phyloP scores from a whole-genome alignment of 1,284 basidiomycete species.

The Irpex lacteus region DNA sequence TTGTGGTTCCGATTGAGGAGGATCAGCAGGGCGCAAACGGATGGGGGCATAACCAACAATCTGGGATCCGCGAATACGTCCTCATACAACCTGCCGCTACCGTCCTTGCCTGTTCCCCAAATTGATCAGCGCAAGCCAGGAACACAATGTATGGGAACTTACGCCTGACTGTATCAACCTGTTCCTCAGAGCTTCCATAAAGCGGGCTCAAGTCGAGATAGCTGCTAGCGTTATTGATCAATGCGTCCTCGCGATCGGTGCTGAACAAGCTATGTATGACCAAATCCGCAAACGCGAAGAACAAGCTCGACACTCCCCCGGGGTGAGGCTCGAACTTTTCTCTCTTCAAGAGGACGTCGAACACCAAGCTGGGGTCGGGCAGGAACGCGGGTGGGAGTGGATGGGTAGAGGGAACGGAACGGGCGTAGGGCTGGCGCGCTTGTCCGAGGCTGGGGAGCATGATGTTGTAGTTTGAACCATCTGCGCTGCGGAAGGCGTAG shows the following conservation, averaged over 20 bases:
- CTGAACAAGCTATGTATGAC: conserved; percentile 76
- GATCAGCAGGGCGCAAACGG: conserved; percentile 65
- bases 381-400: conserved; percentile 43
- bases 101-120: conserved; percentile 41
- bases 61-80: conserved; percentile 71
- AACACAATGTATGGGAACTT: not conserved
- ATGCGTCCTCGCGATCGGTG: conserved; percentile 46
- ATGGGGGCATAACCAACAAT: conserved; percentile 74
- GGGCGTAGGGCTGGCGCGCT: conserved; percentile 72
- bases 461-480: conserved; percentile 75
- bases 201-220: conserved; percentile 79
- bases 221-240: conserved; percentile 66
- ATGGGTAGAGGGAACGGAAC: conserved; percentile 58
- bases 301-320: conserved; percentile 54
- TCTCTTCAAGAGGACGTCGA: conserved; percentile 67
- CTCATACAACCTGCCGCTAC: conserved; percentile 60
- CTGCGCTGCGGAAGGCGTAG: conserved; percentile 65
- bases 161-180: conserved; percentile 52
- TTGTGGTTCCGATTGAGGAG: conserved; percentile 77
- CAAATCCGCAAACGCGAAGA: conserved; percentile 78
- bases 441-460: conserved; percentile 68
- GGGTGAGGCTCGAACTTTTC: conserved; percentile 26
- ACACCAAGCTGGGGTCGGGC: conserved; percentile 67
- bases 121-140: not conserved
- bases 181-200: conserved; percentile 59